These are phyloP conservation scores for Mycena venus DNA, from an alignment of 768 basidiomycete genomes.

Conservation along the genomic window DNA sequence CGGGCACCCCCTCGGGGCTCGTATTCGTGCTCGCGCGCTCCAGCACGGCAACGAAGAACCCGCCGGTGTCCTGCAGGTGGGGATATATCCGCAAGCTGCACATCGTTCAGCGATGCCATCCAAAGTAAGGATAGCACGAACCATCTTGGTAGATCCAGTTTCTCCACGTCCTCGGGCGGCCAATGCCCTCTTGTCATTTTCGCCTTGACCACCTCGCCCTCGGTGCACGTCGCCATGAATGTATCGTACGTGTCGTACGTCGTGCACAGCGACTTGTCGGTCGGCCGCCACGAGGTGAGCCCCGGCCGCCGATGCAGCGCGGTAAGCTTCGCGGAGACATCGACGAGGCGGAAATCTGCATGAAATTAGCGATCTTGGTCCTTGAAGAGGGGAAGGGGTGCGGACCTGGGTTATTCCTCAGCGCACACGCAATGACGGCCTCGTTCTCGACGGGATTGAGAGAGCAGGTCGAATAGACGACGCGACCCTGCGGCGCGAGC, in stretches of 20 bases:
- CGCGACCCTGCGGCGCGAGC: slow-evolving; percentile 84
- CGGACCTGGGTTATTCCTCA: slow-evolving; percentile 78
- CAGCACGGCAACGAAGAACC: slow-evolving; percentile 96
- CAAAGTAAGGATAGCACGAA: slow-evolving; percentile 46
- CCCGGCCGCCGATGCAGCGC: slow-evolving; percentile 84
- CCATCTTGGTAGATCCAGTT: slow-evolving; percentile 81
- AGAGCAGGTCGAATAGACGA: slow-evolving; percentile 98
- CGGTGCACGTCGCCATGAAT: slow-evolving; percentile 61
- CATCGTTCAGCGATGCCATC: not conserved
- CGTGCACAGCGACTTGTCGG: slow-evolving; percentile 64
- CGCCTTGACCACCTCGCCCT: slow-evolving; percentile 63
- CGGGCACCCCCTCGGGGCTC: not conserved
- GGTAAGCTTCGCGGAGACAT: slow-evolving; percentile 80
- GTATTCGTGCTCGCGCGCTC: slow-evolving; percentile 55
- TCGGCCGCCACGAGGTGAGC: slow-evolving; percentile 82
- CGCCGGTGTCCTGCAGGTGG: slow-evolving; percentile 96
- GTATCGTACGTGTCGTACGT: slow-evolving; percentile 73
- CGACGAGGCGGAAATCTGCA: slow-evolving; percentile 82
- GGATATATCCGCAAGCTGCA: slow-evolving; percentile 90
- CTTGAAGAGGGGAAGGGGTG: slow-evolving; percentile 1
- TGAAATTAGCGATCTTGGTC: too few relatives aligned
- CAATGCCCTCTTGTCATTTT: slow-evolving; percentile 84
- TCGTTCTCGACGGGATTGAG: slow-evolving; percentile 98
- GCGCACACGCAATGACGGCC: slow-evolving; percentile 90
- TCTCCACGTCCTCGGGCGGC: slow-evolving; percentile 77